phyloP scores from a whole-genome alignment of 208 protist species.

The Crithidia fasciculata region DNA sequence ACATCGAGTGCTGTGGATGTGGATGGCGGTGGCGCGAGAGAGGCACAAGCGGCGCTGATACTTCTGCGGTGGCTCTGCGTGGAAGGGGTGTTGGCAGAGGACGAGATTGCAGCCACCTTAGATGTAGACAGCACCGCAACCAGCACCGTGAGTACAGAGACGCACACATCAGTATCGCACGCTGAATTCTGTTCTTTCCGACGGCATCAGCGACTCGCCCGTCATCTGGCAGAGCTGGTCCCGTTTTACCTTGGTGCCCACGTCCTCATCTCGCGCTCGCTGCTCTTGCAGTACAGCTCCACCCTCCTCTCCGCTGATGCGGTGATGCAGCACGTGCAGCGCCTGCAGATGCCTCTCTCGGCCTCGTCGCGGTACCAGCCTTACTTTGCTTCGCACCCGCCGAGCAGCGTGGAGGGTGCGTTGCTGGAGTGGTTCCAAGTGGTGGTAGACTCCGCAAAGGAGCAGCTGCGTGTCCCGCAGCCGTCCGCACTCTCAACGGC shows the following conservation, averaged over 20 bases:
- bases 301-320: slow-evolving; percentile 43
- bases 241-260: slow-evolving; percentile 74
- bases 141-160: neutral
- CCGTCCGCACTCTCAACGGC: neutral
- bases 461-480: neutral
- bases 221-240: slow-evolving; percentile 35
- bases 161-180: neutral
- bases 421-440: slow-evolving; percentile 38
- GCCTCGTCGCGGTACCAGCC: neutral
- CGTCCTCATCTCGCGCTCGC: slow-evolving; percentile 53
- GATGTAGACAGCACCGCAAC: slow-evolving; percentile 9
- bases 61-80: slow-evolving; percentile 54
- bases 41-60: slow-evolving; percentile 43
- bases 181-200: neutral
- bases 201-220: slow-evolving; percentile 33
- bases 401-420: slow-evolving; percentile 27
- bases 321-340: slow-evolving; percentile 46
- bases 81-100: slow-evolving; percentile 30
- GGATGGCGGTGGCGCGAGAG: neutral
- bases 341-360: slow-evolving; percentile 10
- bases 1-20: too few species aligned
- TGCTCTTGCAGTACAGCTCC: slow-evolving; percentile 61
- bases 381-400: neutral
- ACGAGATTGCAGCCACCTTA: slow-evolving; percentile 40
- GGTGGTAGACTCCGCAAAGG: slow-evolving; percentile 12